Percentiles rank a stretch among this genome's conserved stretches.
Conservation (phyloP, 345 rosid species). For the Litchi chinensis region DNA sequence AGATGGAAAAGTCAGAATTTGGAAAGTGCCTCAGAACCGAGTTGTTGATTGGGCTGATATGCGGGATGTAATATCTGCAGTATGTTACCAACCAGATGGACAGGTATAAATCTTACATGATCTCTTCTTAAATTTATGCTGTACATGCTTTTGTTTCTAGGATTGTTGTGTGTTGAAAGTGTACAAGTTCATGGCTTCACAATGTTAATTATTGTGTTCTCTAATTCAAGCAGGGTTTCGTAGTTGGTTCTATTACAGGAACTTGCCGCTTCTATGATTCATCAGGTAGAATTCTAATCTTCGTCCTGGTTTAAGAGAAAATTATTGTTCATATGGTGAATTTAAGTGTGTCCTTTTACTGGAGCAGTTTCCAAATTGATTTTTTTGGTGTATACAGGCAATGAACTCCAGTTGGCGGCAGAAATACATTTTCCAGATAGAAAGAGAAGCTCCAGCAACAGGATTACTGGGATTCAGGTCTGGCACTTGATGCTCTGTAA, state of each 20-base stretch:
- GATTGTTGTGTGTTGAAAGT: background rate
- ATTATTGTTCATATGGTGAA: background rate
- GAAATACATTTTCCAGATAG: slow-evolving; percentile 49
- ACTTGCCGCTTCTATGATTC: slow-evolving; percentile 67
- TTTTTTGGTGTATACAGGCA: slow-evolving; percentile 31
- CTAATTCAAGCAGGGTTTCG: slow-evolving; percentile 58
- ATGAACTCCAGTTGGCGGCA: slow-evolving; percentile 51
- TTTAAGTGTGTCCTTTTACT: background rate
- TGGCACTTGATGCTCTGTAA: slow-evolving; percentile 12
- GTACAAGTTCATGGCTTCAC: background rate
- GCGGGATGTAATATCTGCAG: slow-evolving; percentile 65
- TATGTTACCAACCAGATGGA: slow-evolving; percentile 77
- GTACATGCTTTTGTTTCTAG: background rate
- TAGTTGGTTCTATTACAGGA: slow-evolving; percentile 70
- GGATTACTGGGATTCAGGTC: slow-evolving; percentile 79
- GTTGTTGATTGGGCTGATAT: slow-evolving; percentile 85
- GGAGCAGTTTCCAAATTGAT: background rate
- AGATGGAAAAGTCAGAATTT: slow-evolving; percentile 92
- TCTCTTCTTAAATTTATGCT: background rate
- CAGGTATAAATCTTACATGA: slow-evolving; percentile 44
- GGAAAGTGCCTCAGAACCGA: slow-evolving; percentile 70
- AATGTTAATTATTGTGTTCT: slow-evolving; percentile 22
- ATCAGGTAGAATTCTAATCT: slow-evolving; percentile 39
- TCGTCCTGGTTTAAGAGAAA: background rate
- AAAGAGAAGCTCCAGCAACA: slow-evolving; percentile 49